These are phyloP conservation scores for Eucalyptus rudis DNA, from an alignment of 345 rosid species.

Conservation along the genomic window DNA sequence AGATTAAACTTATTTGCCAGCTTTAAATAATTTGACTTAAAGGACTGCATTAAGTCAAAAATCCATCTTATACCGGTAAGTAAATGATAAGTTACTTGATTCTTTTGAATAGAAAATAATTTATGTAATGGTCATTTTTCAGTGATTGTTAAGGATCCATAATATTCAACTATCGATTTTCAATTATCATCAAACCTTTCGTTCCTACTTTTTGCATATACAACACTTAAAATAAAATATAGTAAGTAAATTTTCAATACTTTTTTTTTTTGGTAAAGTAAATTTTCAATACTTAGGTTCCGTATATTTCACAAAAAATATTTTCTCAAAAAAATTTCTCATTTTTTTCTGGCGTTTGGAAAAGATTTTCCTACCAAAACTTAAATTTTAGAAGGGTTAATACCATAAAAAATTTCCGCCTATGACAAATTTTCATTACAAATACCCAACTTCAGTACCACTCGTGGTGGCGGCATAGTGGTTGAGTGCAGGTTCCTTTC, in stretches of 20 bases:
- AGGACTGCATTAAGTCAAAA: not conserved
- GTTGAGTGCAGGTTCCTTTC: too few species aligned
- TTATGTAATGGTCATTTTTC: not conserved
- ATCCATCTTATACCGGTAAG: not conserved
- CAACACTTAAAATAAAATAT: not conserved
- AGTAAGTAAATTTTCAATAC: not conserved
- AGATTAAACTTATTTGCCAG: not conserved
- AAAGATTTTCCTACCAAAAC: too few species aligned
- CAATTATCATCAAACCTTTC: not conserved
- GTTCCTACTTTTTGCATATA: not conserved
- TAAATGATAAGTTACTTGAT: not conserved
- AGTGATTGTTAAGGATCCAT: not conserved
- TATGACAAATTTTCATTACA: not conserved
- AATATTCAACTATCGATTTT: too few species aligned
- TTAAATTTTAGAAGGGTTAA: not conserved
- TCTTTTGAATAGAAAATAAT: not conserved
- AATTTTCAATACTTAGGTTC: not conserved
- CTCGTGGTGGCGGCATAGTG: fast-evolving
- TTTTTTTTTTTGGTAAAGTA: too few species aligned
- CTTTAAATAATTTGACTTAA: not conserved
- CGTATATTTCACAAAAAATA: not conserved
- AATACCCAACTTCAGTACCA: not conserved
- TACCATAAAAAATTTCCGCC: fast-evolving
- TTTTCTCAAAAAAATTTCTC: not conserved
- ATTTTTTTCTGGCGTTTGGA: not conserved